A percentile compares a stretch with the other conserved stretches of the same genome.
Conservation (phyloP, 331 rosid species). For the Saraca asoca region DNA sequence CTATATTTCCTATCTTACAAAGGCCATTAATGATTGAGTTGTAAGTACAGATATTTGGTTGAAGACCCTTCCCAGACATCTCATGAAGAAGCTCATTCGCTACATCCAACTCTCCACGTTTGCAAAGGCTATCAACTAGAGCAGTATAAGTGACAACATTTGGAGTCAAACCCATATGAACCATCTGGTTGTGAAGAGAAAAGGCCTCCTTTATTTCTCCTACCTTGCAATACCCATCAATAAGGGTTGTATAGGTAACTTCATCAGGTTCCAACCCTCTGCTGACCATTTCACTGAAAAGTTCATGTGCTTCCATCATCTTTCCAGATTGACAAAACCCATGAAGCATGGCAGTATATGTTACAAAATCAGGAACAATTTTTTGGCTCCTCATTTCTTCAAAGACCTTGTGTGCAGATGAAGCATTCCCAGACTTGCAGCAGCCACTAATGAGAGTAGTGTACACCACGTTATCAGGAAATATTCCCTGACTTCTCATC, state of each 20-base stretch:
- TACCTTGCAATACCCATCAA: constrained; percentile 81
- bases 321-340: constrained; percentile 72
- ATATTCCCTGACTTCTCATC: constrained; percentile 50
- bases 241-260: constrained; percentile 71
- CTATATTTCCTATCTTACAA: constrained; percentile 76
- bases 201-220: constrained; percentile 77
- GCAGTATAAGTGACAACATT: constrained; percentile 81
- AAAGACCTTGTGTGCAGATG: constrained; percentile 56
- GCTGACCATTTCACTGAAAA: constrained; percentile 58
- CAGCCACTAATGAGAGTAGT: constrained; percentile 78
- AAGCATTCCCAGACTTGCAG: constrained; percentile 61
- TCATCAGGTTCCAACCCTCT: constrained; percentile 77
- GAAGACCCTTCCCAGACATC: constrained; percentile 77
- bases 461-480: constrained; percentile 75
- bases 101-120: constrained; percentile 72
- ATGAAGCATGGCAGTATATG: constrained; percentile 71
- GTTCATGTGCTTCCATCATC: constrained; percentile 59
- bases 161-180: constrained; percentile 62
- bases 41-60: constrained; percentile 76
- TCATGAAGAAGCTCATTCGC: constrained; percentile 94
- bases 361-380: constrained; percentile 66
- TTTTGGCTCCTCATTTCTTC: constrained; percentile 64
- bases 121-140: constrained; percentile 84
- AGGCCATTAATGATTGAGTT: constrained; percentile 74
- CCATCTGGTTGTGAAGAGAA: constrained; percentile 82